These are phyloP conservation scores for Phytophthora melonis DNA, from an alignment of 352 stramenopile genomes.

Conservation along the genomic window DNA sequence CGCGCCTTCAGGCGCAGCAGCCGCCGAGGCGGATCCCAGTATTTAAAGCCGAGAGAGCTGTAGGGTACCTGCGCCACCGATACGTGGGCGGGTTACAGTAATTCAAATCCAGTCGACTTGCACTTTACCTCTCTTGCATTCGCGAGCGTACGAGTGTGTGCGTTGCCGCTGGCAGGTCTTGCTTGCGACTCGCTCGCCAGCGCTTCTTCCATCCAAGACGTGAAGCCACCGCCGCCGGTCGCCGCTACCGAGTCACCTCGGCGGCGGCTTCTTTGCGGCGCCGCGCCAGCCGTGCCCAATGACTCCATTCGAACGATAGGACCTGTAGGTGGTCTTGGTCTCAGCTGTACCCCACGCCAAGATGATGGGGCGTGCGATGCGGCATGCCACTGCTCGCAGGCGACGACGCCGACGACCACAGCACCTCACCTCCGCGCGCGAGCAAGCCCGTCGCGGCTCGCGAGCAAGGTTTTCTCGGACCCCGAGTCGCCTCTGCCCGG, in stretches of 20 bases:
- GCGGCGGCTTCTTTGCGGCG: background rate
- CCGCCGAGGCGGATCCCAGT: constrained; percentile 14
- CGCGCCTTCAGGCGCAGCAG: too few relatives aligned
- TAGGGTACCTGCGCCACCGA: background rate
- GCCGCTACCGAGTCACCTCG: background rate
- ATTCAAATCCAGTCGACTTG: constrained; percentile 1
- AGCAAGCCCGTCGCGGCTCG: too few relatives aligned
- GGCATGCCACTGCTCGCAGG: background rate
- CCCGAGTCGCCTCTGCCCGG: too few relatives aligned
- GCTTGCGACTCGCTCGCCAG: too few relatives aligned
- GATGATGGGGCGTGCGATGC: constrained; percentile 5
- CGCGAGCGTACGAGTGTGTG: too few relatives aligned
- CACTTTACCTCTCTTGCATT: background rate
- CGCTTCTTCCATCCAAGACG: background rate
- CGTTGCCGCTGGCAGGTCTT: too few relatives aligned
- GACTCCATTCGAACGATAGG: constrained; percentile 16
- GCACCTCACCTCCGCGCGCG: too few relatives aligned
- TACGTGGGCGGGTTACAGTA: background rate
- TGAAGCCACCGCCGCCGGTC: too few relatives aligned
- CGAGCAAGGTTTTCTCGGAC: too few relatives aligned
- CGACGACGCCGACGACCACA: too few relatives aligned
- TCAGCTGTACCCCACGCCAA: background rate
- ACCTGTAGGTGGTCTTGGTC: background rate
- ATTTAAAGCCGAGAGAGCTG: constrained; percentile 40
- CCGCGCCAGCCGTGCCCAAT: constrained; percentile 3